Evolutionary conservation across 805 yeast genomes (phyloP).

Genomic region (Kuraishia borneana): DNA sequence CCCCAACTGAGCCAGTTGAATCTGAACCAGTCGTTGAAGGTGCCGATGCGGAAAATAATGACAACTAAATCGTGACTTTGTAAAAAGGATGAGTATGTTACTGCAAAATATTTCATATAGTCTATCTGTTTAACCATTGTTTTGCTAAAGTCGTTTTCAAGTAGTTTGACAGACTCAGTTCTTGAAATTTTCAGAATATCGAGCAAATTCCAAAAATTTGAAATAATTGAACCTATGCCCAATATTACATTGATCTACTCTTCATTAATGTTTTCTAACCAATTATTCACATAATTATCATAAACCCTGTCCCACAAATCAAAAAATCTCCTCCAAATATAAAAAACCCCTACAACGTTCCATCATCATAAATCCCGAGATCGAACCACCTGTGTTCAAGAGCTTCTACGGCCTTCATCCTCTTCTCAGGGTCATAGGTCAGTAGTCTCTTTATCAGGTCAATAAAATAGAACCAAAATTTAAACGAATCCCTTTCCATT

Average conservation of each 20-base stretch:
- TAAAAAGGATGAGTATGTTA: too few species aligned
- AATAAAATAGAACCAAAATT: constrained; percentile 73
- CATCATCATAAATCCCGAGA: constrained; percentile 48
- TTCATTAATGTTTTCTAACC: not conserved
- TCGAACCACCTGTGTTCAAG: constrained; percentile 67
- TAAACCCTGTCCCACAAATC: not conserved
- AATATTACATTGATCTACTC: not conserved
- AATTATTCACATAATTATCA: not conserved
- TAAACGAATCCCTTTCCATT: constrained; percentile 46
- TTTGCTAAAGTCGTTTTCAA: too few species aligned
- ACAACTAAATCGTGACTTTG: too few species aligned
- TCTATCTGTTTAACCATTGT: too few species aligned
- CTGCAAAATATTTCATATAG: too few species aligned
- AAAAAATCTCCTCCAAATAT: not conserved
- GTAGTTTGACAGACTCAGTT: too few species aligned
- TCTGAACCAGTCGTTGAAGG: too few species aligned
- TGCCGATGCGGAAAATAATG: too few species aligned
- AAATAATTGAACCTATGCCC: not conserved
- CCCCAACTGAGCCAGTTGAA: not conserved
- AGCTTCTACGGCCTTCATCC: constrained; percentile 45
- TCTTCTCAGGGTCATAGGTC: constrained; percentile 35
- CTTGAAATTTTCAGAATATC: too few species aligned
- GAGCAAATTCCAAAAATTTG: not conserved
- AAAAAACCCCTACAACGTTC: constrained; percentile 12
- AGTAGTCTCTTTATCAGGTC: constrained; percentile 39